These are phyloP conservation scores for Camelina laxa DNA, from an alignment of 345 rosid genomes.

Conservation along the genomic window DNA sequence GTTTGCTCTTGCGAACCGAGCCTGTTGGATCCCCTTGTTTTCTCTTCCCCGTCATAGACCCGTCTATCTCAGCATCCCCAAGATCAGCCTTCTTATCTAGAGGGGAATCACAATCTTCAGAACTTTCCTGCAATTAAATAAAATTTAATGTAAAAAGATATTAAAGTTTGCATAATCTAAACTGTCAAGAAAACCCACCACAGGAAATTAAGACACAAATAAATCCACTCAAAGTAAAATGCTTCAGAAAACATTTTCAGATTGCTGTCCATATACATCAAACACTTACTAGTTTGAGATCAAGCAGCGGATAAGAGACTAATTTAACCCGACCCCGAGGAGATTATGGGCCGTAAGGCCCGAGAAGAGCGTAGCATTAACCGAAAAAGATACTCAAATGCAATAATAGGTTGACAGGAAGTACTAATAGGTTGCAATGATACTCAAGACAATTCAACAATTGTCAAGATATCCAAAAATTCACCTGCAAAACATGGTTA, in stretches of 20 bases:
- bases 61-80: conserved; percentile 66
- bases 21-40: conserved; percentile 67
- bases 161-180: conserved; percentile 33
- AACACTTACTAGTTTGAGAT: conserved; percentile 21
- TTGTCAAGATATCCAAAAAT: conserved; percentile 8
- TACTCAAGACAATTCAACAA: conserved; percentile 3
- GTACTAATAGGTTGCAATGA: neutral
- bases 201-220: conserved; percentile 31
- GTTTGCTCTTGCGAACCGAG: conserved; percentile 76
- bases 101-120: conserved; percentile 53
- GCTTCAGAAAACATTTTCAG: neutral
- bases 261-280: conserved; percentile 33
- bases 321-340: neutral
- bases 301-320: neutral
- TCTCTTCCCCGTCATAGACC: conserved; percentile 55
- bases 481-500: conserved; percentile 62
- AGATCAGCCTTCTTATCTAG: conserved; percentile 59
- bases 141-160: conserved; percentile 37
- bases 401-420: conserved; percentile 28
- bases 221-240: conserved; percentile 25
- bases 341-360: conserved; percentile 33
- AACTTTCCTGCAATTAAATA: conserved; percentile 57
- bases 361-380: conserved; percentile 11
- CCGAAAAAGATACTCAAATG: conserved; percentile 13
- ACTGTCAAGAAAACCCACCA: conserved; percentile 24